Conservation (phyloP, 345 rosid species). For the Brassica nigra region DNA sequence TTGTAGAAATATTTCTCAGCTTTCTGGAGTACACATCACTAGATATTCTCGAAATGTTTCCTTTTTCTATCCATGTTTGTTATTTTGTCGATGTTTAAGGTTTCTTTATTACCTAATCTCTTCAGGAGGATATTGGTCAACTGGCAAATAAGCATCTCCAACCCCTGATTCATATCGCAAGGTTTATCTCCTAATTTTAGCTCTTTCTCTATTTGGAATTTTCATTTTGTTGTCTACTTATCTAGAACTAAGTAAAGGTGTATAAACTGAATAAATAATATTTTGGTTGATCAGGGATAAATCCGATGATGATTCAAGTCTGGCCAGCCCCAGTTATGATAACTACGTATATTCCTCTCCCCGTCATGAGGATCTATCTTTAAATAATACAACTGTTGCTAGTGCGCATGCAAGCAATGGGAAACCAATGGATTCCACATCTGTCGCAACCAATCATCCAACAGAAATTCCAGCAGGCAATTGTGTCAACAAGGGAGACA, state of each 20-base stretch:
- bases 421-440: conserved; percentile 45
- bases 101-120: conserved; percentile 37
- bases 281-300: conserved; percentile 52
- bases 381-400: conserved; percentile 46
- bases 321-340: conserved; percentile 55
- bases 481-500: conserved; percentile 51
- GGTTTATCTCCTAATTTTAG: conserved; percentile 44
- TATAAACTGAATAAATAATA: conserved; percentile 20
- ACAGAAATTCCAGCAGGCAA: conserved; percentile 43
- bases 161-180: conserved; percentile 43
- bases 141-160: conserved; percentile 42
- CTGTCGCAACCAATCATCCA: conserved; percentile 44
- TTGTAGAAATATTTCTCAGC: conserved; percentile 19
- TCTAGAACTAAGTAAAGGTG: conserved; percentile 17
- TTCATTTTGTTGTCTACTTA: conserved; percentile 1
- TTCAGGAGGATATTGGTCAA: conserved; percentile 59
- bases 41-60: conserved; percentile 14
- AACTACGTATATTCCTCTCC: conserved; percentile 47
- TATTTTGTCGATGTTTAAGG: conserved; percentile 17
- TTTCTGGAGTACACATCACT: neutral
- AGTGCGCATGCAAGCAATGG: conserved; percentile 46
- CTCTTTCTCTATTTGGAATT: neutral
- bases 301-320: conserved; percentile 75
- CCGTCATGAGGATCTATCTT: conserved; percentile 42
- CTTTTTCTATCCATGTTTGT: conserved; percentile 6